Percentiles rank a stretch among this genome's conserved stretches.
phyloP scores from a whole-genome alignment of 345 rosid genomes.

The Eucalyptus sp. region DNA sequence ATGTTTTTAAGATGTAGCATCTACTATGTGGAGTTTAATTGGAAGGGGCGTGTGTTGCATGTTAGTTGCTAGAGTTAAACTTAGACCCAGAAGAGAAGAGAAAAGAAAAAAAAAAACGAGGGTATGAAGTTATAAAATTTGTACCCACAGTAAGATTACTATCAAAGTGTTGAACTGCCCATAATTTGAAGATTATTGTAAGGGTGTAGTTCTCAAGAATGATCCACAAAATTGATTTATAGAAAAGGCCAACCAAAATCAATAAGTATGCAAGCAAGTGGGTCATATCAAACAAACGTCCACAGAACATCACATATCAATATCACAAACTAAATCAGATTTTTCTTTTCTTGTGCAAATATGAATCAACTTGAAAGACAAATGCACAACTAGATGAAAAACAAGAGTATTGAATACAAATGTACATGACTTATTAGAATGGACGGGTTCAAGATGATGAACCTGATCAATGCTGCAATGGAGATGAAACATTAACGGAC shows the following conservation, averaged over 20 bases:
- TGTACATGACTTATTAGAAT: not conserved
- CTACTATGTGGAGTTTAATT: not conserved
- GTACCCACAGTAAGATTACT: not conserved
- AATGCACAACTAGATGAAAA: not conserved
- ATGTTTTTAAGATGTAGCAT: not conserved
- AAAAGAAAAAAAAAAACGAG: not conserved
- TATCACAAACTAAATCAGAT: not conserved
- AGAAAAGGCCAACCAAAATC: not conserved
- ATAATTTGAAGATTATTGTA: not conserved
- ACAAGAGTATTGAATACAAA: not conserved
- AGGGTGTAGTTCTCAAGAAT: not conserved
- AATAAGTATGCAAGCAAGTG: not conserved
- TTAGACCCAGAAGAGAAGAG: not conserved
- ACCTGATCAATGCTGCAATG: not conserved
- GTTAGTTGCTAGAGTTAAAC: not conserved
- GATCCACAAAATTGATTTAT: not conserved
- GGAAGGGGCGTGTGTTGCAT: not conserved
- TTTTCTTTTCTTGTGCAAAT: not conserved
- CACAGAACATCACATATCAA: accelerated
- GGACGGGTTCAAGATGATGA: not conserved
- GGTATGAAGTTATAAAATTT: not conserved
- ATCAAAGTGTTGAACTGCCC: not conserved
- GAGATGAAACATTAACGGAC: not conserved
- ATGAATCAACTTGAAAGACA: not conserved
- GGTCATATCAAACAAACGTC: not conserved